These are phyloP conservation scores for Falciphora oryzae DNA, from an alignment of 2,329 filamentous ascomycete species.

Conservation along the genomic window DNA sequence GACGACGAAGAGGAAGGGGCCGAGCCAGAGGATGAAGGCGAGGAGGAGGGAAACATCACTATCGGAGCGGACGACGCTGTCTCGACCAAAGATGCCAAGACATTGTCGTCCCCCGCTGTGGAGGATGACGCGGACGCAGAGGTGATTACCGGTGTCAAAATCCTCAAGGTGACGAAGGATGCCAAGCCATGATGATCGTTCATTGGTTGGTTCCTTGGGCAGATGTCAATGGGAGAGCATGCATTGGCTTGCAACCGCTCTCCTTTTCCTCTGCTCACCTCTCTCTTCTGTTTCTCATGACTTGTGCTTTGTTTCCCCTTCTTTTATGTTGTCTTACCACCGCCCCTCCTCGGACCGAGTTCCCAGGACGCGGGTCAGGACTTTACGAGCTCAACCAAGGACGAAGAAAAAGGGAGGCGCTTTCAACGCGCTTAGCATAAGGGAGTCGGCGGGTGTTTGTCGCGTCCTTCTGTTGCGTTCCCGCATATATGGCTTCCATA, in stretches of 20 bases:
- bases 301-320: too few relatives aligned
- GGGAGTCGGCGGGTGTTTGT: too few relatives aligned
- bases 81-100: neutral
- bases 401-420: neutral
- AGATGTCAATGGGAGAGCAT: neutral
- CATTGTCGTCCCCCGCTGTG: constrained; percentile 1
- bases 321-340: too few relatives aligned
- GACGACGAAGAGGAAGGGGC: constrained; percentile 31
- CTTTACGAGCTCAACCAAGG: neutral
- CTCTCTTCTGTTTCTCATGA: too few relatives aligned
- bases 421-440: constrained; percentile 5
- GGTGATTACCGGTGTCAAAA: constrained; percentile 53
- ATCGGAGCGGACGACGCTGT: constrained; percentile 18
- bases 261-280: too few relatives aligned
- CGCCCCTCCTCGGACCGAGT: too few relatives aligned
- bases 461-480: too few relatives aligned
- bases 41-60: constrained; percentile 14
- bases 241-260: too few relatives aligned
- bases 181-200: constrained; percentile 3
- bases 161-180: constrained; percentile 41
- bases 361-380: too few relatives aligned
- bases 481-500: too few relatives aligned
- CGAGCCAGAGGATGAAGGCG: constrained; percentile 37
- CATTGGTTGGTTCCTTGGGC: neutral
- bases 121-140: constrained; percentile 45